phyloP scores from a whole-genome alignment of 179 eudicot species.

The Carnegiea gigantea region DNA sequence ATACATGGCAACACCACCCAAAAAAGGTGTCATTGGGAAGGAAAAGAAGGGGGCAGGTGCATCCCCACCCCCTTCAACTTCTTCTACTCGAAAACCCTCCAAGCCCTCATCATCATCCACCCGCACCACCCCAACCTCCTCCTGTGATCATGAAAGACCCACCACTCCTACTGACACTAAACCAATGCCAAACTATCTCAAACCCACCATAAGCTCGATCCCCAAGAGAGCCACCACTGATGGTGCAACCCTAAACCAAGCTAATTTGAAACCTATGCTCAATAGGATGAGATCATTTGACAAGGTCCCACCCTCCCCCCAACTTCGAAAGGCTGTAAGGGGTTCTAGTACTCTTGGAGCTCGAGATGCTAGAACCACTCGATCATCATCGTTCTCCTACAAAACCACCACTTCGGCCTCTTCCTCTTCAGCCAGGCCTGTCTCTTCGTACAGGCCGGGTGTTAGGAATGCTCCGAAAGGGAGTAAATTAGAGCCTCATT shows the following conservation, averaged over 20 bases:
- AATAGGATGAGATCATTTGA: constrained; percentile 6
- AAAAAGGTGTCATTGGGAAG: background rate
- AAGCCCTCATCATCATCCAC: background rate
- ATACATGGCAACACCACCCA: background rate
- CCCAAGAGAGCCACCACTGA: background rate
- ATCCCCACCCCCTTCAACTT: constrained; percentile 1
- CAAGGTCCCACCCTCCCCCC: background rate
- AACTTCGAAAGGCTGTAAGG: background rate
- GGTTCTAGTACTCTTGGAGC: background rate
- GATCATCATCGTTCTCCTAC: background rate
- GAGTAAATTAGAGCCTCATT: background rate
- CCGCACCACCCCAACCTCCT: constrained; percentile 9
- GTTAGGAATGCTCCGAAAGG: background rate
- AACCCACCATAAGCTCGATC: constrained; percentile 10
- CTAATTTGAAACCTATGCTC: background rate
- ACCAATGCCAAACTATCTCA: constrained; percentile 3
- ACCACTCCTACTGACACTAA: background rate
- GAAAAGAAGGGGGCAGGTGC: background rate
- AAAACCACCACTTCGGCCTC: background rate
- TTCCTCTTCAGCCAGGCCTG: background rate
- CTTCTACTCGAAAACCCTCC: background rate
- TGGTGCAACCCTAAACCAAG: background rate
- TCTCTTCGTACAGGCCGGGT: background rate
- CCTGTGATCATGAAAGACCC: background rate
- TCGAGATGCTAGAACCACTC: background rate